A percentile compares a stretch with the other conserved stretches of the same genome.
Conservation (phyloP, 2,329 filamentous ascomycete species). For the Coniochaeta sp. region DNA sequence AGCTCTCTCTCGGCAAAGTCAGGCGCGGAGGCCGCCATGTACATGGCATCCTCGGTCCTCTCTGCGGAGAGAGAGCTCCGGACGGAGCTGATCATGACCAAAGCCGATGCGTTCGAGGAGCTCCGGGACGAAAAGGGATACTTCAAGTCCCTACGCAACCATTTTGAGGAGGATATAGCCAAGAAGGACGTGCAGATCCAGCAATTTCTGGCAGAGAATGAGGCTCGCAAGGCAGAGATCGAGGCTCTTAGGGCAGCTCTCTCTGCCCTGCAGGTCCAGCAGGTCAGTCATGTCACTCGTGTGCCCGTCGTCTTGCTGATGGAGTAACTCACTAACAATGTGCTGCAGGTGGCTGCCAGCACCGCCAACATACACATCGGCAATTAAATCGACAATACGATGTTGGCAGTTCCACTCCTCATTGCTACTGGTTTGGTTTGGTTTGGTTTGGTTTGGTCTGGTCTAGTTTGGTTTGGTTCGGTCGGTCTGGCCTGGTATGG, state of each 20-base stretch:
- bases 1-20: not conserved
- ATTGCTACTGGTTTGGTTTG: too few relatives aligned
- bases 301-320: too few relatives aligned
- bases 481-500: too few relatives aligned
- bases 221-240: not conserved
- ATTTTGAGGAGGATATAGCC: not conserved
- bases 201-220: not conserved
- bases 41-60: not conserved
- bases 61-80: not conserved
- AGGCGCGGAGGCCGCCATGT: not conserved
- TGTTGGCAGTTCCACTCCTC: too few relatives aligned
- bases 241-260: not conserved
- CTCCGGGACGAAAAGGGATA: not conserved
- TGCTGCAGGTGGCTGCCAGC: too few relatives aligned
- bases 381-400: too few relatives aligned
- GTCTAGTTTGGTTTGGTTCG: too few relatives aligned
- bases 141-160: not conserved
- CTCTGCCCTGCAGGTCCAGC: not conserved
- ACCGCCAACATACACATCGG: too few relatives aligned
- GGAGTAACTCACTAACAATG: too few relatives aligned
- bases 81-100: not conserved
- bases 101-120: not conserved
- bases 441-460: too few relatives aligned
- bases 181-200: not conserved
- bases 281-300: too few relatives aligned